Percentiles rank a stretch among this genome's conserved stretches.
Conservation (phyloP, 306 rosid species). For the Pyrus betulifolia region DNA sequence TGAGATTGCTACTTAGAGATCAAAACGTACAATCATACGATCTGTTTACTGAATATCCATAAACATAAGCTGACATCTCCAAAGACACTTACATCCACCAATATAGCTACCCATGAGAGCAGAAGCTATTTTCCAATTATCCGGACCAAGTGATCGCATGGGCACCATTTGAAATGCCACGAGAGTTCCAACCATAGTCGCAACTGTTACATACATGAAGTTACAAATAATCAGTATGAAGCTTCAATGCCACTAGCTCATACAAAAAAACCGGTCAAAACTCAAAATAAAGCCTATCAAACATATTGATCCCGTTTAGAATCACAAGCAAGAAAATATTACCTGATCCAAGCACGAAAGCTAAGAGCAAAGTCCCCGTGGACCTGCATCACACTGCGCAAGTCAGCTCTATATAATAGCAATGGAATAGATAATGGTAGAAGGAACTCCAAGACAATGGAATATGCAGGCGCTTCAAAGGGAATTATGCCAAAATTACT, state of each 20-base stretch:
- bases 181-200: slow-evolving; percentile 34
- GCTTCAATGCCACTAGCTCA: no score
- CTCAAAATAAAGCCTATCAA: no score
- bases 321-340: neutral
- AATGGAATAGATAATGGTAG: slow-evolving; percentile 52
- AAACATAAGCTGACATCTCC: neutral
- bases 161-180: slow-evolving; percentile 45
- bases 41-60: neutral
- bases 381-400: slow-evolving; percentile 38
- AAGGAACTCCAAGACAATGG: slow-evolving; percentile 58
- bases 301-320: neutral
- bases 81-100: slow-evolving; percentile 45
- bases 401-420: slow-evolving; percentile 59
- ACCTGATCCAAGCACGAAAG: slow-evolving; percentile 68
- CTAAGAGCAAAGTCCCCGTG: slow-evolving; percentile 48
- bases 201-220: slow-evolving; percentile 22
- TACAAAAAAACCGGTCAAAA: no score
- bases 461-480: slow-evolving; percentile 48
- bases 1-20: neutral
- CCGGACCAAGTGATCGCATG: slow-evolving; percentile 50
- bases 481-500: slow-evolving; percentile 66
- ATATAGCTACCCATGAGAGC: slow-evolving; percentile 53
- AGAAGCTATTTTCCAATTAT: slow-evolving; percentile 49
- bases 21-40: neutral
- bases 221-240: neutral